Evolutionary conservation across 768 basidiomycete genomes (phyloP), one percentile per base, ranked within the genome.

Genomic region (Leccinum obscurum): DNA sequence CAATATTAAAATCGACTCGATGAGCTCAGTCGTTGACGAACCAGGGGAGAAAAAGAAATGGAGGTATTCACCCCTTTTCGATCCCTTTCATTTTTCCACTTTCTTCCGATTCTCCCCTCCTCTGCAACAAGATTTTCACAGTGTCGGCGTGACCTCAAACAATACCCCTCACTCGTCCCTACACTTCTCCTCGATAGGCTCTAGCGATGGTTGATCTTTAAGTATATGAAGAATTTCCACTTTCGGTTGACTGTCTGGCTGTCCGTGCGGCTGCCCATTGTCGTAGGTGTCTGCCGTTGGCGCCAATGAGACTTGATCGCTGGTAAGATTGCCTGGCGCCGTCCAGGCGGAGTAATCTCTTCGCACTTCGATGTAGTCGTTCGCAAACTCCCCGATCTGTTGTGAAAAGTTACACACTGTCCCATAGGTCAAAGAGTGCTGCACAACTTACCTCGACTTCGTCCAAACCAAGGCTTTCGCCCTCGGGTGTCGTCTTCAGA

Each of bases 301-400:
- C 5, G 26, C 58, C 20, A 64, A 53, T 15, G 60, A 59, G 17
- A 5, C 60, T 13, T 37, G 55, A 15, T 61, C 56, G 34, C 37
- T 64, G 61, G 55, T 35, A n/a, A 9, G 24, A 39, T 65, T 51
- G 63, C 76, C 55, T 69, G 77, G 14, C 2, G 55, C 15, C 46
- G 75, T 81, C 76, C 81, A 84, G 65, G 87, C 85, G 17, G 78
- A 75, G 65, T 82, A 87, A 66, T 89, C 83, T 54, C 89, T 81
- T 50, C 85, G 85, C 20, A 88, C 79, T 69, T 91, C 85, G 59
- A 86, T 85, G 62, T 87, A 88, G 63, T 88, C 87, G 20, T 77
- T 83, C 14, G 86, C 87, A 59, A 87, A 88, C 66, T 88, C 87
- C 55, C 87, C 86, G 41, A 87, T 85, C 85, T 88, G 55, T 35